Conservation (phyloP, 2,329 filamentous ascomycete species). For the Ophiostoma quercus region DNA sequence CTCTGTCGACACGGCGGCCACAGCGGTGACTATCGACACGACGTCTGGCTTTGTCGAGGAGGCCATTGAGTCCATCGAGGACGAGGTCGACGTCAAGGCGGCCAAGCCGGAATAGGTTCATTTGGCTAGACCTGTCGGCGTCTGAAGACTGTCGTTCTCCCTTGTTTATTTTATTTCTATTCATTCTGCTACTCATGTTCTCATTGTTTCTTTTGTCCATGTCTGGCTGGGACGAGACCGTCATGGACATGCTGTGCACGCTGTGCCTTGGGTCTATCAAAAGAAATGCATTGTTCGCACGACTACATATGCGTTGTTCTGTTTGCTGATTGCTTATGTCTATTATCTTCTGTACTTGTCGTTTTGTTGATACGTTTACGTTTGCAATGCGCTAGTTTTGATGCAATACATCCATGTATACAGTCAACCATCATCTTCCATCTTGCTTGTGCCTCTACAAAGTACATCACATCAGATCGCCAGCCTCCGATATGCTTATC, state of each 20-base stretch:
- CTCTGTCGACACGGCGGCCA: not conserved
- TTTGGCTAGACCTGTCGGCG: not conserved
- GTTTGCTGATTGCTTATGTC: not conserved
- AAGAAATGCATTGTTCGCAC: constrained; percentile 5
- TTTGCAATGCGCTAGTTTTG: not conserved
- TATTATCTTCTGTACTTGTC: not conserved
- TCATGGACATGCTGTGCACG: not conserved
- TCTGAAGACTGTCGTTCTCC: not conserved
- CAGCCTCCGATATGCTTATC: constrained; percentile 3
- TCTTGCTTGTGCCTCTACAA: too few relatives aligned
- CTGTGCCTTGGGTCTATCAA: not conserved
- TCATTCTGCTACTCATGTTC: not conserved
- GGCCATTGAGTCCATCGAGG: constrained; percentile 11
- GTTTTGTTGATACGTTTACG: not conserved
- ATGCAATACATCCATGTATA: not conserved
- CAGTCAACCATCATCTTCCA: too few relatives aligned
- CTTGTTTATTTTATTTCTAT: not conserved
- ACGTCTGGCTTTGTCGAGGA: constrained; percentile 18
- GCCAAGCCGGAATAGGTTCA: not conserved
- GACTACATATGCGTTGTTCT: constrained; percentile 3
- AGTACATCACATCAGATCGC: not conserved
- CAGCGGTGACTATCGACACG: constrained; percentile 29
- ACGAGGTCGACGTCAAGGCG: not conserved
- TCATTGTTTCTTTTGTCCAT: not conserved
- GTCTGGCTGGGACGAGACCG: not conserved